These are phyloP conservation scores for Coemansia sp. DNA, from an alignment of 192 early-diverging fungal species.

Conservation along the genomic window DNA sequence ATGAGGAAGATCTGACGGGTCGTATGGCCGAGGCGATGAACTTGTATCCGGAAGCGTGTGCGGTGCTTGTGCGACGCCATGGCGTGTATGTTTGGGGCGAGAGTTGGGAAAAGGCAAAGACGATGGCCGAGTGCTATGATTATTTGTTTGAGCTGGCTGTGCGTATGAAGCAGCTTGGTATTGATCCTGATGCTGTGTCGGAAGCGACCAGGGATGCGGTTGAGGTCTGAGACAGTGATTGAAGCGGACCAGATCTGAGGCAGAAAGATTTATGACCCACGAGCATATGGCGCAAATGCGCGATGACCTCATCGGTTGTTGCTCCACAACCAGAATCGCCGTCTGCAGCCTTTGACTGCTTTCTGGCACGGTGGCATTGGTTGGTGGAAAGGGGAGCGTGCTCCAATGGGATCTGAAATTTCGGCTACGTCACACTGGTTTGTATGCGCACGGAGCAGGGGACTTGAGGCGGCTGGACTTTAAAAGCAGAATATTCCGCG, in stretches of 20 bases:
- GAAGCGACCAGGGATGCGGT: slow-evolving; percentile 7
- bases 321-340: neutral
- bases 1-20: slow-evolving; percentile 87
- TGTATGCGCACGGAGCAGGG: too few relatives aligned
- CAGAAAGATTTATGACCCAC: neutral
- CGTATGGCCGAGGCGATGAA: slow-evolving; percentile 87
- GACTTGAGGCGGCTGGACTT: neutral
- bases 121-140: slow-evolving; percentile 98
- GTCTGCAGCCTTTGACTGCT: neutral
- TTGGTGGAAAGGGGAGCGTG: neutral
- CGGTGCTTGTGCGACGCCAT: slow-evolving; percentile 91
- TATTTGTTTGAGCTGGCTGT: slow-evolving; percentile 97
- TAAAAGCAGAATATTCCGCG: neutral
- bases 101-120: slow-evolving; percentile 96
- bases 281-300: neutral
- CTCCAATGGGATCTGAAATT: neutral
- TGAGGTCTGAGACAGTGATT: neutral
- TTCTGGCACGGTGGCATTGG: slow-evolving; percentile 10
- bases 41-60: slow-evolving; percentile 84
- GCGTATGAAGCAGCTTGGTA: slow-evolving; percentile 82
- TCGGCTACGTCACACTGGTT: neutral
- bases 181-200: slow-evolving; percentile 66
- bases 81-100: slow-evolving; percentile 98
- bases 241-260: neutral
- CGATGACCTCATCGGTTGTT: neutral